Conservation (phyloP, 1,284 basidiomycete genomes). For the Fomes fomentarius region DNA sequence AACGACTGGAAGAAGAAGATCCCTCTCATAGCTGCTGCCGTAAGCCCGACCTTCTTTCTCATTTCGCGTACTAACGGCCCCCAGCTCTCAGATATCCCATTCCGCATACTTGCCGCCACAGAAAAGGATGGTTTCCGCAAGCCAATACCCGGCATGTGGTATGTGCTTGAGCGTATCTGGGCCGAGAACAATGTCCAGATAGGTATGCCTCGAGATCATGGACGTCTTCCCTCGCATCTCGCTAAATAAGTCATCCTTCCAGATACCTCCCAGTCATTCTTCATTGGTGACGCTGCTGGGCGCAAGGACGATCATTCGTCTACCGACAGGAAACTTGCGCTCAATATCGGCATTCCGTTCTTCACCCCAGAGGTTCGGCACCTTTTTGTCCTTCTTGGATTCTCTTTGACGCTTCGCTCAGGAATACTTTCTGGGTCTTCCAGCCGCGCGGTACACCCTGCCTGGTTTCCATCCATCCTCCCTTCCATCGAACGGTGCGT, state of each 20-base stretch:
- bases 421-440: constrained; percentile 80
- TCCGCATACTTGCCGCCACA: constrained; percentile 80
- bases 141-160: constrained; percentile 89
- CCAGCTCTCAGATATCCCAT: constrained; percentile 75
- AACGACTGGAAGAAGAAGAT: constrained; percentile 80
- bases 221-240: not conserved
- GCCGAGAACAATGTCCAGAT: constrained; percentile 60
- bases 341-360: constrained; percentile 76
- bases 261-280: constrained; percentile 76
- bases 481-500: constrained; percentile 45
- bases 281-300: constrained; percentile 92
- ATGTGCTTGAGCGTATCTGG: constrained; percentile 68
- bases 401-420: constrained; percentile 33
- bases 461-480: constrained; percentile 64
- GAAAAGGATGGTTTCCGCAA: constrained; percentile 83
- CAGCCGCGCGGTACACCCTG: constrained; percentile 46
- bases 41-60: constrained; percentile 38
- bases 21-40: constrained; percentile 65
- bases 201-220: constrained; percentile 47
- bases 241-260: not conserved
- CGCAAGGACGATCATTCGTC: constrained; percentile 73
- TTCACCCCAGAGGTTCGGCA: constrained; percentile 60
- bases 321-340: constrained; percentile 86
- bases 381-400: constrained; percentile 13
- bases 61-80: not conserved